A percentile compares a stretch with the other conserved stretches of the same genome.
Evolutionary conservation across 1,139 yeast genomes (phyloP).

Genomic region (Sugiyamaella novakii): DNA sequence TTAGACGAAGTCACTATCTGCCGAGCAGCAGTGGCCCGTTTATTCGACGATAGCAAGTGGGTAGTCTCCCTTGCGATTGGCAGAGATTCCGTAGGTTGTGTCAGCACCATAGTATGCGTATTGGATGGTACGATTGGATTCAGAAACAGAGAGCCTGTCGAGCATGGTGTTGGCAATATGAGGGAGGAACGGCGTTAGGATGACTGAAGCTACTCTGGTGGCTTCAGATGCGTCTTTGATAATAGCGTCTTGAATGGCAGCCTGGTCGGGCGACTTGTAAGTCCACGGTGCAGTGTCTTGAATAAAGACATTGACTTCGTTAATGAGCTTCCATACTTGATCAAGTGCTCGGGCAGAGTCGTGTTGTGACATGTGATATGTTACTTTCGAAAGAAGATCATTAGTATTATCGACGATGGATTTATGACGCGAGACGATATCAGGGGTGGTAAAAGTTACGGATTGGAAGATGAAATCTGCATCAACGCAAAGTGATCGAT

Average conservation of each 20-base stretch:
- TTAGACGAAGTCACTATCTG: too few relatives aligned
- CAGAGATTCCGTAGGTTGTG: conserved; percentile 49
- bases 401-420: conserved; percentile 38
- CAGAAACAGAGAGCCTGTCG: conserved; percentile 60
- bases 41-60: conserved; percentile 29
- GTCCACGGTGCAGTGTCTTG: conserved; percentile 60
- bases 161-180: conserved; percentile 57
- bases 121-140: conserved; percentile 46
- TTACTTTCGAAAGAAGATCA: conserved; percentile 44
- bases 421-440: conserved; percentile 8
- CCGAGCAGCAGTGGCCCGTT: background rate
- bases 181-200: conserved; percentile 76
- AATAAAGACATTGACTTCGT: conserved; percentile 64
- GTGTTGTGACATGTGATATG: conserved; percentile 49
- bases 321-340: conserved; percentile 63
- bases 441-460: conserved; percentile 21
- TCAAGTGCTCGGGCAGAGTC: conserved; percentile 60
- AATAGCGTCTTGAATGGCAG: conserved; percentile 44
- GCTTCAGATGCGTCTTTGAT: conserved; percentile 71
- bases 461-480: conserved; percentile 12
- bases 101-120: conserved; percentile 54
- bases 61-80: conserved; percentile 48
- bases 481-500: conserved; percentile 28
- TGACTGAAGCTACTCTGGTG: conserved; percentile 64
- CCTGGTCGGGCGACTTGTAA: conserved; percentile 20